Percentiles rank a stretch among this genome's conserved stretches.
Conservation (phyloP, 176 grass and related monocot genomes). For the Aegilops tauschii region DNA sequence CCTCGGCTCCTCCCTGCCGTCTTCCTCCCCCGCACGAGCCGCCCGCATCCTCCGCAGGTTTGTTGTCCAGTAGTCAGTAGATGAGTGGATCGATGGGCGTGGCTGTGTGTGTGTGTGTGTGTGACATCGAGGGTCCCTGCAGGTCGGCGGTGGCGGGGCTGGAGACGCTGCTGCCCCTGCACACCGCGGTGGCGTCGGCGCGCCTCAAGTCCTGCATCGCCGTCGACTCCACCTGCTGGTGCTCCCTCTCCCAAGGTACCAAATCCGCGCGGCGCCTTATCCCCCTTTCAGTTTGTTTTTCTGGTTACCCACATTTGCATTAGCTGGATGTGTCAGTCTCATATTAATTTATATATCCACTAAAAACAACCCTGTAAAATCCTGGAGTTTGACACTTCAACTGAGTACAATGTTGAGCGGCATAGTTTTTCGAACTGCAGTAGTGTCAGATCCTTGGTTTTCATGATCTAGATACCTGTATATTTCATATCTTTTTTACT, state of each 20-base stretch:
- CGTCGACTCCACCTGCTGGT: constrained; percentile 48
- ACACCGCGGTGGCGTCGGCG: constrained; percentile 47
- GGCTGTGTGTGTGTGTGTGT: not conserved
- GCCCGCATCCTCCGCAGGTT: constrained; percentile 43
- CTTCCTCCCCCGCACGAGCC: not conserved
- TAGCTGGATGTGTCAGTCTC: not conserved
- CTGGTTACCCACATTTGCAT: not conserved
- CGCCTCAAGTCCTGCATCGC: constrained; percentile 58
- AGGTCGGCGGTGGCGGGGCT: constrained; percentile 36
- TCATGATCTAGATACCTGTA: not conserved
- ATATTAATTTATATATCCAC: not conserved
- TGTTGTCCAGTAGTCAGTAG: not conserved
- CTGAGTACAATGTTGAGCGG: too few relatives aligned
- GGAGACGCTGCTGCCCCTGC: constrained; percentile 60
- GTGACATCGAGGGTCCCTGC: not conserved
- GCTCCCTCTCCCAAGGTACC: constrained; percentile 59
- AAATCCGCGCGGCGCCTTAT: not conserved
- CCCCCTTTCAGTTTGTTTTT: not conserved
- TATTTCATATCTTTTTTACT: not conserved
- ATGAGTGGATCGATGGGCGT: not conserved
- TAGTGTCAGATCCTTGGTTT: not conserved
- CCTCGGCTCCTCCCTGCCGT: not conserved
- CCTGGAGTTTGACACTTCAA: not conserved
- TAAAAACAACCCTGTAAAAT: not conserved
- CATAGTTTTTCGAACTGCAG: not conserved